phyloP scores from a whole-genome alignment of 2,329 filamentous ascomycete genomes.

The Aspergillus jensenii region DNA sequence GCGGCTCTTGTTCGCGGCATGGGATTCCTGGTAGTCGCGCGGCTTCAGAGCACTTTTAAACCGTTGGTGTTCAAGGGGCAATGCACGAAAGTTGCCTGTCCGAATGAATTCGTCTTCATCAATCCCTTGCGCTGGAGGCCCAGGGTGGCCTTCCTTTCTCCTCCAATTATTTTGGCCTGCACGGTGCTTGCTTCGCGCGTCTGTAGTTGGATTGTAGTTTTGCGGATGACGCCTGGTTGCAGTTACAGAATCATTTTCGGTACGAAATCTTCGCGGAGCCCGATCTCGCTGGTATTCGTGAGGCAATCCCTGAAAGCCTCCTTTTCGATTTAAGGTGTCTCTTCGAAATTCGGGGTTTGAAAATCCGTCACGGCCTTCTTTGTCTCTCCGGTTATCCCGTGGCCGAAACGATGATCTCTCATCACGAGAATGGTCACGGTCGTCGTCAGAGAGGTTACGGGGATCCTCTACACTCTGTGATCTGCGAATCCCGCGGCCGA shows the following conservation, averaged over 20 bases:
- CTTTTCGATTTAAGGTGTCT: neutral
- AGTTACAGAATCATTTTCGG: neutral
- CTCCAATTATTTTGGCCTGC: neutral
- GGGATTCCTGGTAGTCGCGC: neutral
- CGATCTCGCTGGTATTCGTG: neutral
- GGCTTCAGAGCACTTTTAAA: neutral
- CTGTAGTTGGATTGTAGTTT: neutral
- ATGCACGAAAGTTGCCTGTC: slow-evolving; percentile 29
- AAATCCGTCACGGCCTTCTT: neutral
- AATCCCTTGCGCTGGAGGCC: neutral
- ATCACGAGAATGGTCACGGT: neutral
- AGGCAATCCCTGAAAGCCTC: neutral
- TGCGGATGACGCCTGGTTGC: neutral
- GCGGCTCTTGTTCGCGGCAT: neutral
- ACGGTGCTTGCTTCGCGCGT: neutral
- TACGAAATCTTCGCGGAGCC: neutral
- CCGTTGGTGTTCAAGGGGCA: slow-evolving; percentile 24
- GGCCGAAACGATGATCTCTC: neutral
- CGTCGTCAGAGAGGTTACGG: neutral
- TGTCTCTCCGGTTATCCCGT: neutral
- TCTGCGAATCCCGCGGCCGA: slow-evolving; percentile 64
- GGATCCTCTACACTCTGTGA: slow-evolving; percentile 24
- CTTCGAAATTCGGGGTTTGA: neutral
- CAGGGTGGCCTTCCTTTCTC: neutral
- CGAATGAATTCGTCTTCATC: slow-evolving; percentile 34